A percentile compares a stretch with the other conserved stretches of the same genome.
These are phyloP conservation scores for Escallonia rubra DNA, from an alignment of 129 eudicot species.

Conservation along the genomic window DNA sequence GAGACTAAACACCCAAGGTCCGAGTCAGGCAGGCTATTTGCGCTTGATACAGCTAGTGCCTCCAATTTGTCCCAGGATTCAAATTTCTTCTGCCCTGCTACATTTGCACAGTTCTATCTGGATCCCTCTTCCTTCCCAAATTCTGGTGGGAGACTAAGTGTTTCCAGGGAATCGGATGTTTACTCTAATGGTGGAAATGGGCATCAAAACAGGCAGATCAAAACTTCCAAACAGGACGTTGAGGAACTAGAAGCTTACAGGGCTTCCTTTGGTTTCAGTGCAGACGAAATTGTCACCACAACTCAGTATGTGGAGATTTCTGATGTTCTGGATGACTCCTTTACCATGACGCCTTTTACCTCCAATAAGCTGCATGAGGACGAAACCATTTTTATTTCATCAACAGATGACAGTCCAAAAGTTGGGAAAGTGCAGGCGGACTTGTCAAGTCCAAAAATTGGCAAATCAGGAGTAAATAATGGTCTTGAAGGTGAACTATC, in stretches of 20 bases:
- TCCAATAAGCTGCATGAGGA: constrained; percentile 32
- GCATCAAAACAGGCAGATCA: constrained; percentile 61
- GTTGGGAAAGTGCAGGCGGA: constrained; percentile 9
- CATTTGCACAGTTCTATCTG: constrained; percentile 87
- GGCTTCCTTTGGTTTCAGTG: constrained; percentile 99
- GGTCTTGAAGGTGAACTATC: constrained; percentile 37
- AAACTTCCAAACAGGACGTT: constrained; percentile 52
- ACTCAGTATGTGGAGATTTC: constrained; percentile 84
- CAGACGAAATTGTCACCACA: constrained; percentile 81
- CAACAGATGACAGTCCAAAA: not conserved
- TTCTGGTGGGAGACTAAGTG: constrained; percentile 83
- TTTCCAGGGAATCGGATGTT: constrained; percentile 80
- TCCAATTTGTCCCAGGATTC: constrained; percentile 68
- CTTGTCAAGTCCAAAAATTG: constrained; percentile 23
- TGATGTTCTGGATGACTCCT: constrained; percentile 64
- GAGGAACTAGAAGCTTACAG: constrained; percentile 89
- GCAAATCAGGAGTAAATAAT: constrained; percentile 24
- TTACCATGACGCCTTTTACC: constrained; percentile 50
- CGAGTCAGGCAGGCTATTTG: constrained; percentile 37
- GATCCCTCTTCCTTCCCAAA: constrained; percentile 77
- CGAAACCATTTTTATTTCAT: constrained; percentile 19
- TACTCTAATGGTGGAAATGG: constrained; percentile 63
- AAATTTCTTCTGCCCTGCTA: constrained; percentile 92
- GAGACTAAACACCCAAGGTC: constrained; percentile 35
- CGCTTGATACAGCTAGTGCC: constrained; percentile 25